These are phyloP conservation scores for Amanita rubescens DNA, from an alignment of 768 basidiomycete species.

Conservation along the genomic window DNA sequence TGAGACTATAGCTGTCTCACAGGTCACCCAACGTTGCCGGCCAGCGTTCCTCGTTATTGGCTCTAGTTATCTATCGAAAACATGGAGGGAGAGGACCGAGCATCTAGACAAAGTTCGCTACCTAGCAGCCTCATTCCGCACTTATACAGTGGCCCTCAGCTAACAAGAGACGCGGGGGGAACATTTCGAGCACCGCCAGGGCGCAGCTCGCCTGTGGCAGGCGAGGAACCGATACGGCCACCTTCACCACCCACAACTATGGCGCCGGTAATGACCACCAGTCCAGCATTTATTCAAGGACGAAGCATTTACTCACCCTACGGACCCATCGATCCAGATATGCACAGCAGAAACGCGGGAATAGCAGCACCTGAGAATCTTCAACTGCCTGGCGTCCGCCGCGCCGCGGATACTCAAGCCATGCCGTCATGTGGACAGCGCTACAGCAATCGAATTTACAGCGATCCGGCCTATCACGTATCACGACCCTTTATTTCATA, in stretches of 20 bases:
- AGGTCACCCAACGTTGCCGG: constrained; percentile 14
- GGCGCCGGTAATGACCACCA: constrained; percentile 10
- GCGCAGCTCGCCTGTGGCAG: constrained; percentile 8
- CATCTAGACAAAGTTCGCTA: constrained; percentile 36
- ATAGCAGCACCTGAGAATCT: background rate
- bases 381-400: background rate
- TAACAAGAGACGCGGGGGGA: constrained; percentile 19
- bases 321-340: background rate
- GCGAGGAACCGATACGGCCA: background rate
- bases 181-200: constrained; percentile 14
- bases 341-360: background rate
- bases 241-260: background rate
- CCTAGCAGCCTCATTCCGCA: constrained; percentile 45
- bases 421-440: constrained; percentile 13
- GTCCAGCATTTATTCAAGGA: constrained; percentile 8
- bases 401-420: constrained; percentile 7
- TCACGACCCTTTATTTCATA: constrained; percentile 21
- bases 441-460: constrained; percentile 23
- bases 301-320: constrained; percentile 3
- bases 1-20: constrained; percentile 8
- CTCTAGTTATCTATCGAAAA: constrained; percentile 9
- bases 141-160: constrained; percentile 33
- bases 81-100: constrained; percentile 21
- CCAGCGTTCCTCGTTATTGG: constrained; percentile 11
- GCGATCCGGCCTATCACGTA: constrained; percentile 24